A percentile compares a stretch with the other conserved stretches of the same genome.
phyloP scores from a whole-genome alignment of 2,329 filamentous ascomycete genomes.

The Aureobasidium sp. region DNA sequence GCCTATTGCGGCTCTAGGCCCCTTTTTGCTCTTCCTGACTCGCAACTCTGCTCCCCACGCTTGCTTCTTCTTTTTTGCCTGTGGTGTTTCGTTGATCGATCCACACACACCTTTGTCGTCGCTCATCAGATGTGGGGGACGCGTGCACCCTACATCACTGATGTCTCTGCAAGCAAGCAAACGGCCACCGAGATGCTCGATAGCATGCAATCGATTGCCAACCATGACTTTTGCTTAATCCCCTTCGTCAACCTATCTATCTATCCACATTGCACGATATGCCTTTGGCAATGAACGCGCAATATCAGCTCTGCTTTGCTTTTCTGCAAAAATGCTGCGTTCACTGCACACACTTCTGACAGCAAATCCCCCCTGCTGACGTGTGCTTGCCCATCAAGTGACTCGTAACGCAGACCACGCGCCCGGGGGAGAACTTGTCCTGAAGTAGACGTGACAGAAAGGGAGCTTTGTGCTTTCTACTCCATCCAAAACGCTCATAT shows the following conservation, averaged over 20 bases:
- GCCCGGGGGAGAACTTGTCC: not conserved
- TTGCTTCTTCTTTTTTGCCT: not conserved
- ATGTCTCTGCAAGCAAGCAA: not conserved
- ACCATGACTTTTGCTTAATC: not conserved
- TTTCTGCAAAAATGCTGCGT: not conserved
- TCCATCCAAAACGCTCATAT: not conserved
- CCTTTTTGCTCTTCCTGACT: not conserved
- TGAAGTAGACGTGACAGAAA: not conserved
- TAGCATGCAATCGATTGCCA: not conserved
- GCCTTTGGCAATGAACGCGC: not conserved
- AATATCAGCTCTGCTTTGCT: not conserved
- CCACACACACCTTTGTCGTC: not conserved
- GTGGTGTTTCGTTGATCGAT: not conserved
- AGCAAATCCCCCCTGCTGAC: not conserved
- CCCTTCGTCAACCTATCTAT: not conserved
- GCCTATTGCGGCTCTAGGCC: conserved; percentile 5
- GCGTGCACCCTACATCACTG: not conserved
- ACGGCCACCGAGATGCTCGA: not conserved
- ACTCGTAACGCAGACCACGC: not conserved
- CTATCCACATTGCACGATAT: not conserved
- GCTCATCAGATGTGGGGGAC: not conserved
- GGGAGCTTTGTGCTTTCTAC: not conserved
- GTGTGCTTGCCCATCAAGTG: conserved; percentile 4
- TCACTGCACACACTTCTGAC: not conserved
- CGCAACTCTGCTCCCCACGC: not conserved